Evolutionary conservation across 1,139 yeast species (phyloP).

Genomic region (Sporopachydermia cereana): DNA sequence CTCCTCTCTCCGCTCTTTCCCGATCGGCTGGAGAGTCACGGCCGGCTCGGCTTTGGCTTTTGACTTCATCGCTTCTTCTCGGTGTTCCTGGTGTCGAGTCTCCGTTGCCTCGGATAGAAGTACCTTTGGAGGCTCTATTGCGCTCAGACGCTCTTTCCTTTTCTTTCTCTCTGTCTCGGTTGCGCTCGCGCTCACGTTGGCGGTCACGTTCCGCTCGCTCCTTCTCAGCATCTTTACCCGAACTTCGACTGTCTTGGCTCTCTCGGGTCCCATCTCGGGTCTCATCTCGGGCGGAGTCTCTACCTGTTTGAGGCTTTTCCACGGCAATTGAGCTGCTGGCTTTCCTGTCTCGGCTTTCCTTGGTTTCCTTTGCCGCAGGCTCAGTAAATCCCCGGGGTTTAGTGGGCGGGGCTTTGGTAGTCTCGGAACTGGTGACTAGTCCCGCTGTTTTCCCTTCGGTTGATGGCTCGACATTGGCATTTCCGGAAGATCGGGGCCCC

Average conservation of each 20-base stretch:
- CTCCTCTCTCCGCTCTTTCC: not conserved
- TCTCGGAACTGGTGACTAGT: not conserved
- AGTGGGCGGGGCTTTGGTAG: constrained; percentile 6
- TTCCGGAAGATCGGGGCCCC: not conserved
- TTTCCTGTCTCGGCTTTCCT: constrained; percentile 5
- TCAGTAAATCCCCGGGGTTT: not conserved
- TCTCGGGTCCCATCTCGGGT: not conserved
- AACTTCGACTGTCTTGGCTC: not conserved
- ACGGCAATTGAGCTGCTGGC: too few species aligned
- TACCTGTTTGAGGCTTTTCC: too few species aligned
- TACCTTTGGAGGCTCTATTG: constrained; percentile 5
- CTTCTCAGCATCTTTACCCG: not conserved
- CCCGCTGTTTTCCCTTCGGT: constrained; percentile 6
- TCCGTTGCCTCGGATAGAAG: not conserved
- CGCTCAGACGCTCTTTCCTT: constrained; percentile 10
- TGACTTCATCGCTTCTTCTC: not conserved
- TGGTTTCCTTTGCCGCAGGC: not conserved
- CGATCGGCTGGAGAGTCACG: not conserved
- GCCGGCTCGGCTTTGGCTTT: too few species aligned
- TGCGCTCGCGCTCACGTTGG: not conserved
- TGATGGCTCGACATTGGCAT: constrained; percentile 6
- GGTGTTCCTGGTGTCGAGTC: not conserved
- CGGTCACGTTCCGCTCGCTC: not conserved
- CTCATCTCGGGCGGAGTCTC: too few species aligned
- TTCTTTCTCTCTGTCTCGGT: constrained; percentile 7